Evolutionary conservation across 352 stramenopile species (phyloP), one percentile per base, ranked within the genome.

Genomic region (Globisporangium polare): DNA sequence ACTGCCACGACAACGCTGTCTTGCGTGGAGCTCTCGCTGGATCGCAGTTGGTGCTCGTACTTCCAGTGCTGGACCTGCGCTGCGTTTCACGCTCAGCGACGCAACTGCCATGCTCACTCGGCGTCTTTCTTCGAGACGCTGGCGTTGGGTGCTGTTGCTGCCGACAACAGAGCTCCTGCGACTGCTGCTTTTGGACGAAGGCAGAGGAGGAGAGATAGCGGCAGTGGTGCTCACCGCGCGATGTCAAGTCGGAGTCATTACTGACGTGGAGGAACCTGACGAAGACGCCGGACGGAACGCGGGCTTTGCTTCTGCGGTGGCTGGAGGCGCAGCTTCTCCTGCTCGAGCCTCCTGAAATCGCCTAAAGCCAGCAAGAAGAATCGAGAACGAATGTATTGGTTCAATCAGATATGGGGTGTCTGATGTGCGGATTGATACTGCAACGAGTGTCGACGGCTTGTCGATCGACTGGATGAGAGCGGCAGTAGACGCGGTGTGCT

Each of bases 281-380:
- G 55, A 37, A 24, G 33, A 22, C 37, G 50, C 35, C 15, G 60
- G 60, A 26, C 43, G 37, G 43, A 62, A 61, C 9, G 61, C 42
- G 15, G 54, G 62, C 18, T 52, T 51, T 9, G n/a, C n/a, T n/a
- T n/a, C n/a, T 18, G 27, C 49, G n/a, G n/a, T n/a, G 63, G 46
- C 53, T 57, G 50, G 13, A 29, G 24, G 7, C 26, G 22, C 5
- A 20, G 18, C 47, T 47, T 20, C 27, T 70, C 53, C 5, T 39
- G 42, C 43, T 69, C 52, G 41, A 62, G 56, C n/a, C n/a, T n/a
- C n/a, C n/a, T n/a, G n/a, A n/a, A n/a, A n/a, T n/a, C n/a, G n/a
- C n/a, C n/a, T n/a, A n/a, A n/a, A n/a, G n/a, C n/a, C n/a, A n/a
- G n/a, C n/a, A n/a, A n/a, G n/a, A n/a, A n/a, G n/a, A n/a, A n/a